These are phyloP conservation scores for Trichoderma atroviride DNA, from an alignment of 2,329 filamentous ascomycete genomes.

Conservation along the genomic window DNA sequence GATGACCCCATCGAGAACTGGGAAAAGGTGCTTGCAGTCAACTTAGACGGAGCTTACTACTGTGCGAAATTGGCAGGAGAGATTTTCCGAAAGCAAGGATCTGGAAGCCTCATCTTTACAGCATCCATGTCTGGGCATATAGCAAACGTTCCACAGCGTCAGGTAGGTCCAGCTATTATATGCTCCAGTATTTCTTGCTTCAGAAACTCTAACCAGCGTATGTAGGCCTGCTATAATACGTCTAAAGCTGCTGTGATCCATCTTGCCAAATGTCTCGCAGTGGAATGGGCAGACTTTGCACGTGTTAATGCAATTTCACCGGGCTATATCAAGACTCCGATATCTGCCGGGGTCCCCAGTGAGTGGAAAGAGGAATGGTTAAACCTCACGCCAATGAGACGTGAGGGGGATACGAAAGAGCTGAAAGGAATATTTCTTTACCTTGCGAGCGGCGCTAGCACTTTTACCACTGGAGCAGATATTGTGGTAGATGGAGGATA, in stretches of 20 bases:
- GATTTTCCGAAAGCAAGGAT: too few species aligned
- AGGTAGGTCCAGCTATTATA: too few species aligned
- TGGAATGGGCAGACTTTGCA: conserved; percentile 49
- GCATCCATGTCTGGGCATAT: too few species aligned
- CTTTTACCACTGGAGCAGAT: conserved; percentile 17
- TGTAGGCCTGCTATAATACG: conserved; percentile 47
- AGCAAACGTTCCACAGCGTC: too few species aligned
- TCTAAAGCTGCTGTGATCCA: conserved; percentile 47
- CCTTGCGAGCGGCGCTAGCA: conserved; percentile 27
- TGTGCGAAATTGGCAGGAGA: too few species aligned
- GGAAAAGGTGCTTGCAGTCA: too few species aligned
- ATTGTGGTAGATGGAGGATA: conserved; percentile 29
- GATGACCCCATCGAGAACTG: too few species aligned
- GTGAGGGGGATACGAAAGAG: conserved; percentile 38
- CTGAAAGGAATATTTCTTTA: conserved; percentile 40
- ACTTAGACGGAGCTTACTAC: too few species aligned
- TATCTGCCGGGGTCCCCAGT: conserved; percentile 38
- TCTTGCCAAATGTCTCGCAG: conserved; percentile 45
- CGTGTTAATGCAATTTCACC: conserved; percentile 46
- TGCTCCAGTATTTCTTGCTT: too few species aligned
- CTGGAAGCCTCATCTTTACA: too few species aligned
- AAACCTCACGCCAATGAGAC: conserved; percentile 36
- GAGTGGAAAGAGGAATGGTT: conserved; percentile 43
- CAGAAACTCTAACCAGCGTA: too few species aligned
- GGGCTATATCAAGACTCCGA: conserved; percentile 44